Conservation (phyloP, 2,329 filamentous ascomycete species). For the Sporothrix protearum region DNA sequence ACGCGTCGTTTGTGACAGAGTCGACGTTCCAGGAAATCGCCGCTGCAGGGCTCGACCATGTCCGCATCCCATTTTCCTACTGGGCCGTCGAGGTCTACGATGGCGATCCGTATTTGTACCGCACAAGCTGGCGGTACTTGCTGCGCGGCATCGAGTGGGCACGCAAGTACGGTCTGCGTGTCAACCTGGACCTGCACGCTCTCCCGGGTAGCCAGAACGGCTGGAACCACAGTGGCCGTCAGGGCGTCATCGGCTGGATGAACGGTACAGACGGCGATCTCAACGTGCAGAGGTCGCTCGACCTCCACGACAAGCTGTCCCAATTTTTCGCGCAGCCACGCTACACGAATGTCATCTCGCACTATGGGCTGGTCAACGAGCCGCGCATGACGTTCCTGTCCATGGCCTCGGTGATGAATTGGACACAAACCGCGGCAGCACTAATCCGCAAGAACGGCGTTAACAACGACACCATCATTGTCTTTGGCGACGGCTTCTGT, state of each 20-base stretch:
- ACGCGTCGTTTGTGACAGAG: slow-evolving; percentile 82
- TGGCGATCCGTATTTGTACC: slow-evolving; percentile 79
- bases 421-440: slow-evolving; percentile 71
- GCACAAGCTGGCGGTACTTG: slow-evolving; percentile 89
- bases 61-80: slow-evolving; percentile 93
- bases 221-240: slow-evolving; percentile 91
- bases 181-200: slow-evolving; percentile 92
- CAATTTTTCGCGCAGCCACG: slow-evolving; percentile 90
- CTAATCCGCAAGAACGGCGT: slow-evolving; percentile 75
- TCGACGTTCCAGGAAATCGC: slow-evolving; percentile 79
- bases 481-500: slow-evolving; percentile 94
- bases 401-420: slow-evolving; percentile 64
- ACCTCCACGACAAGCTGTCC: slow-evolving; percentile 81
- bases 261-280: slow-evolving; percentile 79
- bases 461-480: slow-evolving; percentile 58
- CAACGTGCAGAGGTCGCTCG: slow-evolving; percentile 77
- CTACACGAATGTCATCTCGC: slow-evolving; percentile 85
- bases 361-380: slow-evolving; percentile 95
- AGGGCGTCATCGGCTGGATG: slow-evolving; percentile 79
- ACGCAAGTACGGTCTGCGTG: slow-evolving; percentile 82
- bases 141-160: slow-evolving; percentile 91
- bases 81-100: slow-evolving; percentile 88
- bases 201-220: slow-evolving; percentile 92
- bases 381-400: slow-evolving; percentile 78
- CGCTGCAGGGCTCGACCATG: slow-evolving; percentile 86